phyloP scores from a whole-genome alignment of 2,329 filamentous ascomycete species.

The Colletotrichum navitas region DNA sequence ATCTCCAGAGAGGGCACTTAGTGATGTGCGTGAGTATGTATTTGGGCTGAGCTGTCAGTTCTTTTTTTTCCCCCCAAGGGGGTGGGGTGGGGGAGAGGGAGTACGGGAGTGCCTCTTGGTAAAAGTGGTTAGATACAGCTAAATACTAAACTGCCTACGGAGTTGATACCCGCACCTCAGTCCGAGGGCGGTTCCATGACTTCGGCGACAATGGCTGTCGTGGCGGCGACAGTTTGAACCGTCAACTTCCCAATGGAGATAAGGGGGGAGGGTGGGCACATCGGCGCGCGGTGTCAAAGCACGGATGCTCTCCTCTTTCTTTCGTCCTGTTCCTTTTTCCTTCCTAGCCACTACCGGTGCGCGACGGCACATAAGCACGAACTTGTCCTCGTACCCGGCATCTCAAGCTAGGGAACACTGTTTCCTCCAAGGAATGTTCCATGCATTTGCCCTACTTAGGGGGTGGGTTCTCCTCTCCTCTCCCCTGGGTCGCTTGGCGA shows the following conservation, averaged over 20 bases:
- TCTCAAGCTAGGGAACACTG: neutral
- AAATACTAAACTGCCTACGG: too few species aligned
- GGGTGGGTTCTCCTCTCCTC: neutral
- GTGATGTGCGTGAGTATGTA: too few species aligned
- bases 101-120: too few species aligned
- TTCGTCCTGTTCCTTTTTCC: neutral
- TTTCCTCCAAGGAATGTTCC: constrained; percentile 19
- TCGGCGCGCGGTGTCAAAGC: neutral
- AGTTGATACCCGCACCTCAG: too few species aligned
- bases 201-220: too few species aligned
- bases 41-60: too few species aligned
- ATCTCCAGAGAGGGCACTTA: too few species aligned
- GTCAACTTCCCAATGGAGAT: too few species aligned
- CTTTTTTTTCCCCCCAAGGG: too few species aligned
- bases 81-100: too few species aligned
- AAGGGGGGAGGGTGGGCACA: neutral
- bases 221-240: neutral
- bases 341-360: neutral
- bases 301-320: neutral
- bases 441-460: constrained; percentile 11
- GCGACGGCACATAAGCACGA: neutral
- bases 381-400: neutral
- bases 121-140: too few species aligned
- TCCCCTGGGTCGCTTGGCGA: constrained; percentile 4
- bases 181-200: neutral